Evolutionary conservation across 2,329 filamentous ascomycete genomes (phyloP).

Genomic region (Verticillium dahliae): DNA sequence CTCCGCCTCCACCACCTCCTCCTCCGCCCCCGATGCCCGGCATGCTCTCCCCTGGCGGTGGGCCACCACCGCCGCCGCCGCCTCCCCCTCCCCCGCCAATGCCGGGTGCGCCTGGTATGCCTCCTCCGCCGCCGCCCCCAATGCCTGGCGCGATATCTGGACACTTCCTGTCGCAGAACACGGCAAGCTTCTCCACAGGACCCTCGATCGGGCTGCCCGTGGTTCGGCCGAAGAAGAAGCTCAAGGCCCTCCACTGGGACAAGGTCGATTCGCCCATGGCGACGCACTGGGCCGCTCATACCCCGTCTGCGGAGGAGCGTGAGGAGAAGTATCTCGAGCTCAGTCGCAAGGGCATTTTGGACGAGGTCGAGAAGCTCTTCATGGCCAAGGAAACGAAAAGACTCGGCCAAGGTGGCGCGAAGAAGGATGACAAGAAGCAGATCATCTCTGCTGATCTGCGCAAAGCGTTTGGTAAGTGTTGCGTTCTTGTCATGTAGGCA

Average conservation of each 20-base stretch:
- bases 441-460: conserved; percentile 87
- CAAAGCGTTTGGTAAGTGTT: conserved; percentile 67
- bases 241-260: conserved; percentile 98
- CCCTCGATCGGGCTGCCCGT: conserved; percentile 64
- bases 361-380: conserved; percentile 96
- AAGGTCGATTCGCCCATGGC: conserved; percentile 90
- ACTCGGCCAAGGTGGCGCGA: conserved; percentile 61
- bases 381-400: conserved; percentile 94
- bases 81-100: conserved; percentile 33
- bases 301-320: conserved; percentile 77
- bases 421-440: conserved; percentile 95
- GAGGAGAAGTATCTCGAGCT: conserved; percentile 96
- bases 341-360: conserved; percentile 87
- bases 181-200: conserved; percentile 44
- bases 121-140: conserved; percentile 54
- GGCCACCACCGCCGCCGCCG: conserved; percentile 28
- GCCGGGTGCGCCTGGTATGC: conserved; percentile 31
- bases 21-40: conserved; percentile 34
- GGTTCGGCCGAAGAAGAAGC: conserved; percentile 94
- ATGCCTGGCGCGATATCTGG: conserved; percentile 66
- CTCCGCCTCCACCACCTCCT: conserved; percentile 37
- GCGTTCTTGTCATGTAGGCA: background rate
- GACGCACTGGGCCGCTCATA: conserved; percentile 86
- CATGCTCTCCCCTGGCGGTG: conserved; percentile 12
- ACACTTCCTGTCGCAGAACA: conserved; percentile 65